Conservation (phyloP, 768 basidiomycete genomes). For the Podaxis sp. region DNA sequence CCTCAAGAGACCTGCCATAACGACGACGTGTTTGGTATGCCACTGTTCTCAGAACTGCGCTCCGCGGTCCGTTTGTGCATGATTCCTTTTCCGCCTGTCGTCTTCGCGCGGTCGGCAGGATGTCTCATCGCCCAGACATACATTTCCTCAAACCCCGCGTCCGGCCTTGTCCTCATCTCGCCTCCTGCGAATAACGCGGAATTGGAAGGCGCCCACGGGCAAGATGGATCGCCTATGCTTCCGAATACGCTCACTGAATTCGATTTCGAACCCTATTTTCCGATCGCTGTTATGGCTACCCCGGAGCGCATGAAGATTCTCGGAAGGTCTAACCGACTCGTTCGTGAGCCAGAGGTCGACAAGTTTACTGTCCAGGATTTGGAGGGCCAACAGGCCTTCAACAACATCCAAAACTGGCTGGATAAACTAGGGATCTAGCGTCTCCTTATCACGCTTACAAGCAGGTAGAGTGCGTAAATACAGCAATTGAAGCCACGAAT, state of each 20-base stretch:
- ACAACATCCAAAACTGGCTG: slow-evolving; percentile 51
- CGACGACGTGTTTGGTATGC: neutral
- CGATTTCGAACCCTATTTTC: slow-evolving; percentile 61
- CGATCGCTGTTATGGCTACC: slow-evolving; percentile 50
- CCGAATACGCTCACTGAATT: slow-evolving; percentile 49
- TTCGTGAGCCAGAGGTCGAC: slow-evolving; percentile 36
- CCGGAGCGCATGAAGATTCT: slow-evolving; percentile 33
- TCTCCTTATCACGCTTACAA: neutral
- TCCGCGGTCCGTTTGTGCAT: slow-evolving; percentile 40
- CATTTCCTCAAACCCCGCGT: slow-evolving; percentile 65
- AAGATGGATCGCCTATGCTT: slow-evolving; percentile 20
- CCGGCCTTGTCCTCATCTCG: slow-evolving; percentile 60
- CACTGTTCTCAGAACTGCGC: slow-evolving; percentile 35
- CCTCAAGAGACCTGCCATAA: neutral
- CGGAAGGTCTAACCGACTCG: slow-evolving; percentile 39
- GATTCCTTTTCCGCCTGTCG: slow-evolving; percentile 57
- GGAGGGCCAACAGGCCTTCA: slow-evolving; percentile 38
- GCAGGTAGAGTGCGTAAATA: slow-evolving; percentile 1
- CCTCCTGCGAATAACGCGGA: slow-evolving; percentile 46
- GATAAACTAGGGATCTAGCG: slow-evolving; percentile 52
- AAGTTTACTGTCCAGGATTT: slow-evolving; percentile 32
- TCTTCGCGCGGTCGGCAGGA: slow-evolving; percentile 47
- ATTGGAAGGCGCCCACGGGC: slow-evolving; percentile 22
- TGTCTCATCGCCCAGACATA: slow-evolving; percentile 66
- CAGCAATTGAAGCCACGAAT: neutral